Conservation (phyloP, 2,329 filamentous ascomycete species). For the Ciborinia camelliae region DNA sequence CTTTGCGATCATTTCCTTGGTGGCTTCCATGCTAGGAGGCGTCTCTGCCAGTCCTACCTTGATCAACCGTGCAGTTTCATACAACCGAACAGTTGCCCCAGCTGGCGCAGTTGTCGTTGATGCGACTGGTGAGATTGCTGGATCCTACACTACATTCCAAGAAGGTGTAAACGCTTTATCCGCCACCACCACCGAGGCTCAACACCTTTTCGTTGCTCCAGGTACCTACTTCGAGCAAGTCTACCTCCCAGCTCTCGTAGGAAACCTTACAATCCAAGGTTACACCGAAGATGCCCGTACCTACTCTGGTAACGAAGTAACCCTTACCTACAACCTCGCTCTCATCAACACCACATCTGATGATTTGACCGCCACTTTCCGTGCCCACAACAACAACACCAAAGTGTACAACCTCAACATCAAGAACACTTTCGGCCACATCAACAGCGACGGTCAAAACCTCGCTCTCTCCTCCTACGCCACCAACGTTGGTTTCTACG, state of each 20-base stretch:
- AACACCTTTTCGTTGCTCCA: constrained; percentile 53
- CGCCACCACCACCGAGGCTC: constrained; percentile 42
- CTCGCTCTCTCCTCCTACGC: constrained; percentile 52
- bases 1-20: constrained; percentile 11
- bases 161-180: constrained; percentile 39
- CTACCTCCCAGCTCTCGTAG: constrained; percentile 46
- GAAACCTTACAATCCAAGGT: constrained; percentile 53
- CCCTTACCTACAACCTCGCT: constrained; percentile 41
- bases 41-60: constrained; percentile 2
- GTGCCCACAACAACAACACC: constrained; percentile 44
- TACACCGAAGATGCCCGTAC: constrained; percentile 46
- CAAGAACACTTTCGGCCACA: constrained; percentile 30
- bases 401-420: constrained; percentile 59
- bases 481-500: constrained; percentile 55
- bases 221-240: constrained; percentile 58
- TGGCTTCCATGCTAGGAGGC: constrained; percentile 7
- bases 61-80: neutral
- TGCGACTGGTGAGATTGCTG: constrained; percentile 38
- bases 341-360: constrained; percentile 45
- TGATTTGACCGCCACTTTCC: constrained; percentile 36
- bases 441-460: constrained; percentile 46
- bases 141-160: constrained; percentile 27
- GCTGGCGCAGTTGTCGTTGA: constrained; percentile 46
- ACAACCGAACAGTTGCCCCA: constrained; percentile 42
- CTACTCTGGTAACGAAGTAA: constrained; percentile 51